Conservation (phyloP, 2,329 filamentous ascomycete genomes). For the Achaetomium macrosporum region DNA sequence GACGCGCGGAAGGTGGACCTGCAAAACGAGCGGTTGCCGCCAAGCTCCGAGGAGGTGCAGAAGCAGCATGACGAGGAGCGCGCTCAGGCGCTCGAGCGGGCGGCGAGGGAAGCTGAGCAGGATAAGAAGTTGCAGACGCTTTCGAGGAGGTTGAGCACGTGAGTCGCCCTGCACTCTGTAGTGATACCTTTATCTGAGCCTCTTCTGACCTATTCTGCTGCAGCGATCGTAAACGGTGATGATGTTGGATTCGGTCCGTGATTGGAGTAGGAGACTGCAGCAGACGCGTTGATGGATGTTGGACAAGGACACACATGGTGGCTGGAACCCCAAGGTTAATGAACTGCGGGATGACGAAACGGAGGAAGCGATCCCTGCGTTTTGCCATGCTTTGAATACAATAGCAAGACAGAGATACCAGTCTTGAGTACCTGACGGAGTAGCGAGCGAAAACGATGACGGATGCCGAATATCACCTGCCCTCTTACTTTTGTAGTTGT, state of each 20-base stretch:
- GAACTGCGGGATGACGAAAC: not conserved
- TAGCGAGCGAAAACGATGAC: not conserved
- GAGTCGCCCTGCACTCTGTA: conserved; percentile 38
- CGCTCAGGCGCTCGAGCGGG: conserved; percentile 77
- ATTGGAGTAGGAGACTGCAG: not conserved
- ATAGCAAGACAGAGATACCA: conserved; percentile 5
- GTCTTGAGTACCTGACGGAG: conserved; percentile 1
- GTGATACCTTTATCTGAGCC: not conserved
- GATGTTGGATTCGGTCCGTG: not conserved
- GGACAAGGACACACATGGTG: not conserved
- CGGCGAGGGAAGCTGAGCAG: conserved; percentile 83
- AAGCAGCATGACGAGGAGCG: conserved; percentile 76
- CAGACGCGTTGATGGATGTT: not conserved
- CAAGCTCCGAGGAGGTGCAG: conserved; percentile 84
- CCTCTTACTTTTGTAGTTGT: not conserved
- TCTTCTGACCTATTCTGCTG: not conserved
- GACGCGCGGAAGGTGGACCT: conserved; percentile 95
- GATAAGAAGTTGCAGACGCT: conserved; percentile 81
- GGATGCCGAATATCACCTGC: conserved; percentile 1
- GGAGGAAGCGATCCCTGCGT: not conserved
- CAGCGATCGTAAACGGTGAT: conserved; percentile 19
- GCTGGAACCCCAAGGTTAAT: not conserved
- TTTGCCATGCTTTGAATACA: conserved; percentile 8
- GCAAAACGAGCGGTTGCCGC: conserved; percentile 91
- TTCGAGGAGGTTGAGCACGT: conserved; percentile 94